These are phyloP conservation scores for Sporisorium graminicola DNA, from an alignment of 1,284 basidiomycete genomes.

Conservation along the genomic window DNA sequence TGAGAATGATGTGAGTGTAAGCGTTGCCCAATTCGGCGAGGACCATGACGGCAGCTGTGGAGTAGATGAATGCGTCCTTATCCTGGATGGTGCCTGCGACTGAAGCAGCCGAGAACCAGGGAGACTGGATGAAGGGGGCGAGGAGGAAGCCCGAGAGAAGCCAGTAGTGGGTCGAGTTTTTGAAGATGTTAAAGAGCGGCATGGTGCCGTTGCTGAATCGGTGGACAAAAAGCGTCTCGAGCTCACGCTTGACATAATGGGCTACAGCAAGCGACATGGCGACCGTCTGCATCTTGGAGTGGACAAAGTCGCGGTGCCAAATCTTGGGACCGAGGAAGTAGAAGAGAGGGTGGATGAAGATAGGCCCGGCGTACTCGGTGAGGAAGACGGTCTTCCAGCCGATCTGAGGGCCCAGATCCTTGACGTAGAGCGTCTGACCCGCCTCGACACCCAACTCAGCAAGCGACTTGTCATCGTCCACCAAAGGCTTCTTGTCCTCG, in stretches of 20 bases:
- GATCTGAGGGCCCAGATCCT: conserved; percentile 68
- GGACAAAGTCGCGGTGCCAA: conserved; percentile 77
- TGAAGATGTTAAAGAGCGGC: conserved; percentile 87
- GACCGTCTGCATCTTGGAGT: conserved; percentile 85
- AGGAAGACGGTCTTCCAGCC: conserved; percentile 69
- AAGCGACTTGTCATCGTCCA: conserved; percentile 60
- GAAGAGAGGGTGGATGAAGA: conserved; percentile 89
- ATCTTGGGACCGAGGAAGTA: conserved; percentile 80
- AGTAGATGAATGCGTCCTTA: conserved; percentile 78
- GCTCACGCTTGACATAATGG: conserved; percentile 92
- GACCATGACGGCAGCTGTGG: conserved; percentile 79
- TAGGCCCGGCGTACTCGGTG: conserved; percentile 77
- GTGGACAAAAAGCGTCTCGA: conserved; percentile 86
- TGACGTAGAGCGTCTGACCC: conserved; percentile 60
- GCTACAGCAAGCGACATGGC: conserved; percentile 82
- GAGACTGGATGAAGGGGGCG: conserved; percentile 48
- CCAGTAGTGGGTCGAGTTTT: conserved; percentile 76
- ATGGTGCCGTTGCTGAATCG: conserved; percentile 95
- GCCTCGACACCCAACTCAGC: conserved; percentile 35
- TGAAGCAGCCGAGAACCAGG: conserved; percentile 78
- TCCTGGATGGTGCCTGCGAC: conserved; percentile 79
- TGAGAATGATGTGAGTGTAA: conserved; percentile 83
- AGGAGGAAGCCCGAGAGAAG: conserved; percentile 77
- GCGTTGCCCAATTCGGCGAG: conserved; percentile 89
- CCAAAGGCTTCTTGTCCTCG: conserved; percentile 57